A percentile compares a stretch with the other conserved stretches of the same genome.
phyloP scores from a whole-genome alignment of 2,329 filamentous ascomycete genomes.

The Immersiporthe knoxdaviesiana region DNA sequence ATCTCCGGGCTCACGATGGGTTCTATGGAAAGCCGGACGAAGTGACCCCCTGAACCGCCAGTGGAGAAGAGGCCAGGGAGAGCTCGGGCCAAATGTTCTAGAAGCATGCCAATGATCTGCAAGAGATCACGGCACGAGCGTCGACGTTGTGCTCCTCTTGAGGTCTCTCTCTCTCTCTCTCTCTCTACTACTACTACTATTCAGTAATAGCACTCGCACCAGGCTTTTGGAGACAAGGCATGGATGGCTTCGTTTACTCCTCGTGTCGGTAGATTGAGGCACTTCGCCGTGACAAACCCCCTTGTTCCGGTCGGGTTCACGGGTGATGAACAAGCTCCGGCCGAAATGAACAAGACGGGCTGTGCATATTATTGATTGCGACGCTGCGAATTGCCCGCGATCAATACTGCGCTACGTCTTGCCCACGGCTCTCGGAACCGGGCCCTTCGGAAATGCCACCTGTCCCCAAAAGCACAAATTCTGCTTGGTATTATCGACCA shows the following conservation, averaged over 20 bases:
- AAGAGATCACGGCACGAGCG: conserved; percentile 6
- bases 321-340: background rate
- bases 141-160: too few relatives aligned
- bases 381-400: background rate
- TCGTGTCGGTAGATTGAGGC: conserved; percentile 13
- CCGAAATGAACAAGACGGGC: background rate
- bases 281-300: background rate
- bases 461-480: too few relatives aligned
- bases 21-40: background rate
- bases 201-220: background rate
- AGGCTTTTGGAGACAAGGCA: background rate
- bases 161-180: too few relatives aligned
- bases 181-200: too few relatives aligned
- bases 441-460: conserved; percentile 12
- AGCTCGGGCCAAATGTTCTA: conserved; percentile 20
- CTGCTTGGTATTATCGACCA: too few relatives aligned
- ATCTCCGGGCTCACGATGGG: conserved; percentile 15
- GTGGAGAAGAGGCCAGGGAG: background rate
- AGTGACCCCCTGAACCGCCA: background rate
- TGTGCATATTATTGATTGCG: background rate
- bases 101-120: conserved; percentile 7
- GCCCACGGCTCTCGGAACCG: background rate
- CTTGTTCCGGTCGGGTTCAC: background rate
- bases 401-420: background rate
- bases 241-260: background rate